These are phyloP conservation scores for Apophysomyces variabilis DNA, from an alignment of 371 early-diverging fungal species.

Conservation along the genomic window DNA sequence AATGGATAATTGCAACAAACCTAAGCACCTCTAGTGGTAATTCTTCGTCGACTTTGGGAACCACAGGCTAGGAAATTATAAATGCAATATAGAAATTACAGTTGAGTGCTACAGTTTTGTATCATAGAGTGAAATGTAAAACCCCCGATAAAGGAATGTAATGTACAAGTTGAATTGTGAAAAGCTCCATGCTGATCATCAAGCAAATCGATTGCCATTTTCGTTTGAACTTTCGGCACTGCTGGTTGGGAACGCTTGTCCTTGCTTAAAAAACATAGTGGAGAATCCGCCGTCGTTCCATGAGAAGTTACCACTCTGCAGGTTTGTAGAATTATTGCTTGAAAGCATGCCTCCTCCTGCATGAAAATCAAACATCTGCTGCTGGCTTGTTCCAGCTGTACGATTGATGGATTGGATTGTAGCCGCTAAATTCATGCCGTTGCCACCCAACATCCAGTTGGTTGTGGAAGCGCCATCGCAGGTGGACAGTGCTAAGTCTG, in stretches of 20 bases:
- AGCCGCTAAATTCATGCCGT: conserved; percentile 25
- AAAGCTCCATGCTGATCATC: background rate
- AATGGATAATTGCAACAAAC: no score
- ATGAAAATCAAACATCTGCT: background rate
- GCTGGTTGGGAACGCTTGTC: background rate
- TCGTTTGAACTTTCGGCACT: background rate
- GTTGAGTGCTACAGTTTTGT: conserved; percentile 3
- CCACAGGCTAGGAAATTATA: background rate
- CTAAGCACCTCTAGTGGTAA: no score
- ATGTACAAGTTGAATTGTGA: conserved; percentile 1
- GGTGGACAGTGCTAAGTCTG: conserved; percentile 26
- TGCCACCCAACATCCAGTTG: conserved; percentile 28
- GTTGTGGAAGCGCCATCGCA: conserved; percentile 30
- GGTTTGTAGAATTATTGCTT: background rate
- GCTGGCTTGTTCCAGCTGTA: background rate
- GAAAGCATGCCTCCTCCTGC: background rate
- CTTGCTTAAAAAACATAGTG: background rate
- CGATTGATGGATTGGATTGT: conserved; percentile 23
- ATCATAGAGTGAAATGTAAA: background rate
- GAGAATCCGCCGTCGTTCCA: background rate
- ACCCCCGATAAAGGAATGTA: background rate
- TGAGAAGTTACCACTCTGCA: background rate
- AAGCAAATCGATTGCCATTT: background rate
- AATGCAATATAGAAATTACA: conserved; percentile 8
- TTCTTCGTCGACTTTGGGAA: background rate